phyloP scores from a whole-genome alignment of 73 alveolate genomes.

The Blepharisma stoltei region DNA sequence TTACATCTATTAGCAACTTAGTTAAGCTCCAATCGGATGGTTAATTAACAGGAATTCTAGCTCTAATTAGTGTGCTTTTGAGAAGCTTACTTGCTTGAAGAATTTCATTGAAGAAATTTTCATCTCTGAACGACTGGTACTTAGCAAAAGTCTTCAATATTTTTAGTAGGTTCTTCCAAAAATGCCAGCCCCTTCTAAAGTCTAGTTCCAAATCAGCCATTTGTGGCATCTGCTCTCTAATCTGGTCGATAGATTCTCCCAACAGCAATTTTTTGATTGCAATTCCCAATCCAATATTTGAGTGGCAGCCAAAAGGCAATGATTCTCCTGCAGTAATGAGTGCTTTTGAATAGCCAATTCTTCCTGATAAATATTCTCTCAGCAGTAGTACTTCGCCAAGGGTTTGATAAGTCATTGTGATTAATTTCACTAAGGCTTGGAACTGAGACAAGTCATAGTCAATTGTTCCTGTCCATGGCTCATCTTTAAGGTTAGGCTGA shows the following conservation, averaged over 20 bases:
- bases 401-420: neutral
- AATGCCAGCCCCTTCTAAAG: conserved; percentile 6
- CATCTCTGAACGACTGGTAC: neutral
- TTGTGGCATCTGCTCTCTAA: conserved; percentile 17
- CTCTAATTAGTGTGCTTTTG: neutral
- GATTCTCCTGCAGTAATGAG: neutral
- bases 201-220: conserved; percentile 11
- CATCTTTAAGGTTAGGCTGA: conserved; percentile 22
- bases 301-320: neutral
- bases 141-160: neutral
- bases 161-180: conserved; percentile 11
- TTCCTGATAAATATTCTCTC: neutral
- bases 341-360: neutral
- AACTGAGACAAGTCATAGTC: conserved; percentile 30
- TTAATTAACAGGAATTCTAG: conserved; percentile 11
- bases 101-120: conserved; percentile 18
- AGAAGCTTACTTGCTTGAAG: neutral
- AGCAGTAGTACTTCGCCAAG: neutral
- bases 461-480: conserved; percentile 19
- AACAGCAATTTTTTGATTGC: conserved; percentile 4
- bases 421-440: neutral
- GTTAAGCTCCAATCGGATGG: no score
- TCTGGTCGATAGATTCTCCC: neutral
- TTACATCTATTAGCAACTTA: no score
- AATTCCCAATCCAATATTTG: conserved; percentile 16